Percentiles rank a stretch among this genome's conserved stretches.
Conservation (phyloP, 257 asterid genomes). For the Prunella vulgaris region DNA sequence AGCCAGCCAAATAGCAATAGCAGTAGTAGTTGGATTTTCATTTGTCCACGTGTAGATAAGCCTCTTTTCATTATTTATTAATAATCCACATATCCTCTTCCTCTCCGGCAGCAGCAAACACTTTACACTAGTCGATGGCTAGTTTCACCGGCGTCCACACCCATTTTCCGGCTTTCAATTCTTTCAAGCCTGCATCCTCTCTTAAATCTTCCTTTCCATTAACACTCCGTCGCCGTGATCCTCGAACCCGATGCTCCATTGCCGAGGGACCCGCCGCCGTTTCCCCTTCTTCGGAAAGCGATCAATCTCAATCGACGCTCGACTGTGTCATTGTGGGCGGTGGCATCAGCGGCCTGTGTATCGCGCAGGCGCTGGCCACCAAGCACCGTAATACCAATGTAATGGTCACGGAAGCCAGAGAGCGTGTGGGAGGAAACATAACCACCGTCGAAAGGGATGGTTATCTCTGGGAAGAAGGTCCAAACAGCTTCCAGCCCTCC, state of each 20-base stretch:
- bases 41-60: too few relatives aligned
- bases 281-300: slow-evolving; percentile 32
- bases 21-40: too few relatives aligned
- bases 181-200: slow-evolving; percentile 22
- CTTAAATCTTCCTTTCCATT: slow-evolving; percentile 20
- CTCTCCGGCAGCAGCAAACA: background rate
- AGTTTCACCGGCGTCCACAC: slow-evolving; percentile 20
- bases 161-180: slow-evolving; percentile 22
- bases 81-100: too few relatives aligned
- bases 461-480: slow-evolving; percentile 98
- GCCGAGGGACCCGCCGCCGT: slow-evolving; percentile 44
- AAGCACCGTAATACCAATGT: slow-evolving; percentile 55
- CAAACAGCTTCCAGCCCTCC: slow-evolving; percentile 97
- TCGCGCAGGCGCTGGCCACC: slow-evolving; percentile 71
- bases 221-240: slow-evolving; percentile 13
- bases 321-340: slow-evolving; percentile 93
- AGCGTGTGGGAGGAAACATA: slow-evolving; percentile 91
- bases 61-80: too few relatives aligned
- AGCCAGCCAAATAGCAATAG: too few relatives aligned
- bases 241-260: slow-evolving; percentile 39
- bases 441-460: slow-evolving; percentile 81
- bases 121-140: slow-evolving; percentile 16
- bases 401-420: slow-evolving; percentile 84
- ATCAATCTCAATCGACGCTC: slow-evolving; percentile 22
- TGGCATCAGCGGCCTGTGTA: slow-evolving; percentile 86